A percentile compares a stretch with the other conserved stretches of the same genome.
phyloP scores from a whole-genome alignment of 108 stramenopile species.

The Pseudonitzschia pungens region DNA sequence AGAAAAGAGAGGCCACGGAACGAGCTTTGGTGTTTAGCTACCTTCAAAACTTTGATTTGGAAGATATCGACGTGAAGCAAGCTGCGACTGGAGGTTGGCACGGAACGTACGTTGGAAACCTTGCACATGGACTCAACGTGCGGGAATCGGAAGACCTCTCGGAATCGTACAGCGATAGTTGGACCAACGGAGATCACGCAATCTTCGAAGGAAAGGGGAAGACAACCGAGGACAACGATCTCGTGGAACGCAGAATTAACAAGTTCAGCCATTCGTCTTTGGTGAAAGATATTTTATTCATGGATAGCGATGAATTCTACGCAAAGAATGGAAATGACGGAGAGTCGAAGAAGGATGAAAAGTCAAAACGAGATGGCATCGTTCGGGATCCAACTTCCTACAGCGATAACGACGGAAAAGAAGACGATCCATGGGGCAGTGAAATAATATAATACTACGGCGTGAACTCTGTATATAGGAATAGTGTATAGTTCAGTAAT shows the following conservation, averaged over 20 bases:
- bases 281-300: conserved; percentile 34
- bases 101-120: conserved; percentile 46
- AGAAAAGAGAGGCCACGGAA: conserved; percentile 25
- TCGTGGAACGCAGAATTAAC: background rate
- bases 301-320: conserved; percentile 30
- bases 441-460: conserved; percentile 6
- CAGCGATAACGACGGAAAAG: background rate
- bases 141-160: background rate
- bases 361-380: background rate
- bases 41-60: conserved; percentile 49
- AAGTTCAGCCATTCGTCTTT: conserved; percentile 34
- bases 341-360: background rate
- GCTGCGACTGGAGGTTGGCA: conserved; percentile 67
- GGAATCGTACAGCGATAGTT: background rate
- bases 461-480: background rate
- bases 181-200: background rate
- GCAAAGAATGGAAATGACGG: background rate
- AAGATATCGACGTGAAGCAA: conserved; percentile 55
- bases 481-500: background rate
- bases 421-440: conserved; percentile 18
- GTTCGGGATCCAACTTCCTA: background rate
- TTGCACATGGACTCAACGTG: conserved; percentile 35
- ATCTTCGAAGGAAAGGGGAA: background rate
- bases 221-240: background rate
- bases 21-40: conserved; percentile 41